A percentile compares a stretch with the other conserved stretches of the same genome.
Evolutionary conservation across 441 rosid genomes (phyloP).

Genomic region (Kokia cookei): DNA sequence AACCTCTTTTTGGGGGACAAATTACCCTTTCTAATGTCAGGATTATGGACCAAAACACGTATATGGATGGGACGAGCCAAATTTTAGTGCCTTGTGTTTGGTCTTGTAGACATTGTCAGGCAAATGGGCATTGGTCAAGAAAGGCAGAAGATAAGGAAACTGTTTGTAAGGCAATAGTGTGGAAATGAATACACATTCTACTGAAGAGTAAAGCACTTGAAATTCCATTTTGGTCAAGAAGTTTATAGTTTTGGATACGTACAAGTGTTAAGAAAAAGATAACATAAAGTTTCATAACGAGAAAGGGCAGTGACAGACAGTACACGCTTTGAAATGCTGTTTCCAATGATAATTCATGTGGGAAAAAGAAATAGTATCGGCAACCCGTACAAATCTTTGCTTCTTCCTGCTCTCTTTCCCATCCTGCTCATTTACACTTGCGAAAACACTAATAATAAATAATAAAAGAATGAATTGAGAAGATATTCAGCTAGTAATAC

Average conservation of each 20-base stretch:
- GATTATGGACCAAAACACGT: neutral
- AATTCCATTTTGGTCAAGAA: neutral
- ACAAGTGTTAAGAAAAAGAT: no score
- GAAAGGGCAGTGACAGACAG: neutral
- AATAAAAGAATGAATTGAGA: neutral
- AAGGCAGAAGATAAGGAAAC: neutral
- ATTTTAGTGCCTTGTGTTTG: no score
- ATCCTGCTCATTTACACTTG: neutral
- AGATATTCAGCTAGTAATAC: no score
- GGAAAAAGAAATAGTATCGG: constrained; percentile 31
- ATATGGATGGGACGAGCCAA: no score
- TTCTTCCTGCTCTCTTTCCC: neutral
- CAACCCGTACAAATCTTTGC: constrained; percentile 28
- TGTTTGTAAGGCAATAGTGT: neutral
- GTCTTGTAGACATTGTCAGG: no score
- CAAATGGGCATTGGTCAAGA: no score
- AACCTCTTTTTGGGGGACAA: neutral
- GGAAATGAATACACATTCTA: no score
- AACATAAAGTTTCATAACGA: neutral
- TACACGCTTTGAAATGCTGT: neutral
- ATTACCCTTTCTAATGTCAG: constrained; percentile 2
- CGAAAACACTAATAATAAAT: neutral
- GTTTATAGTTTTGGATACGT: neutral
- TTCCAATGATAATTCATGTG: constrained; percentile 22
- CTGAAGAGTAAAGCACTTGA: neutral